phyloP scores from a whole-genome alignment of 495 filamentous ascomycete species.

The Neurospora sp. region DNA sequence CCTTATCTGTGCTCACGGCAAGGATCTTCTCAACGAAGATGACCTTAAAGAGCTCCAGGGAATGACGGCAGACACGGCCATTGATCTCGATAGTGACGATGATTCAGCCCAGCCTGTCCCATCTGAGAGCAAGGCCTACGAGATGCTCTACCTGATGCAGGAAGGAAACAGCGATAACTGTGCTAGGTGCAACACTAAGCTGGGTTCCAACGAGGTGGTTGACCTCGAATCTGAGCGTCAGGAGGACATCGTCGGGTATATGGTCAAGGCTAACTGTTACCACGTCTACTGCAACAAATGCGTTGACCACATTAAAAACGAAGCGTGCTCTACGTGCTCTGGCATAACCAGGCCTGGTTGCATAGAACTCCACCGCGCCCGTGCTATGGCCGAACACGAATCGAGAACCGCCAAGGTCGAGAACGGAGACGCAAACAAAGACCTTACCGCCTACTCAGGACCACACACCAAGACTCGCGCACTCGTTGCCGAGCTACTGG shows the following conservation, averaged over 20 bases:
- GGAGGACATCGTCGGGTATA: slow-evolving; percentile 58
- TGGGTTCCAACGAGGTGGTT: slow-evolving; percentile 42
- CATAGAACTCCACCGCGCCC: slow-evolving; percentile 55
- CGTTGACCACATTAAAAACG: slow-evolving; percentile 40
- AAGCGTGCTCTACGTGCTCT: slow-evolving; percentile 17
- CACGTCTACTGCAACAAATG: slow-evolving; percentile 73
- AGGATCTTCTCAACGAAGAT: slow-evolving; percentile 72
- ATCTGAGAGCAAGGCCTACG: slow-evolving; percentile 59
- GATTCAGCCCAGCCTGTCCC: slow-evolving; percentile 44
- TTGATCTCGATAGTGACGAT: slow-evolving; percentile 72
- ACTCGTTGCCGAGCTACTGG: slow-evolving; percentile 56
- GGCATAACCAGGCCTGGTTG: slow-evolving; percentile 35
- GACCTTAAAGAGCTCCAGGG: slow-evolving; percentile 72
- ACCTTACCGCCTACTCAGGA: slow-evolving; percentile 62
- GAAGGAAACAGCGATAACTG: slow-evolving; percentile 66
- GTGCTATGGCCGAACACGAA: slow-evolving; percentile 50
- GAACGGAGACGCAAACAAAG: slow-evolving; percentile 38
- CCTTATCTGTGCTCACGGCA: slow-evolving; percentile 82
- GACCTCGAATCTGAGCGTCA: slow-evolving; percentile 45
- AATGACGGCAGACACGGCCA: slow-evolving; percentile 66
- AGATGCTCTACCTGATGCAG: slow-evolving; percentile 70
- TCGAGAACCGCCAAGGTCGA: slow-evolving; percentile 24
- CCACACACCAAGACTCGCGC: slow-evolving; percentile 86
- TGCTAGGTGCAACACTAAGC: slow-evolving; percentile 51
- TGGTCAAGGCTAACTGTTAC: slow-evolving; percentile 59